Conservation (phyloP, 2,329 filamentous ascomycete genomes). For the Alternaria gaisen region DNA sequence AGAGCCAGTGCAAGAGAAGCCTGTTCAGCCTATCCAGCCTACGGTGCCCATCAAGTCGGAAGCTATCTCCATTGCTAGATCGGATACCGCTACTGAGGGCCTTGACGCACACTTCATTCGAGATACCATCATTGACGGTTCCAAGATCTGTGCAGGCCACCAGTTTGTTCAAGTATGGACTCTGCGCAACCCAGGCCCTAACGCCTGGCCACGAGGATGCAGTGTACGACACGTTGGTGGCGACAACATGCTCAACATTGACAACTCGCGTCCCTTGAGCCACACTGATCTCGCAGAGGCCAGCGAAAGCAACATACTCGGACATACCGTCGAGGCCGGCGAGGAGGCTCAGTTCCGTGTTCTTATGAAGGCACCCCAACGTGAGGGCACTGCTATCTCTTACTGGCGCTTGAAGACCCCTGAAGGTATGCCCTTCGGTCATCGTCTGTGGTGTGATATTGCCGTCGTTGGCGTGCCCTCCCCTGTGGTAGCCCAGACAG, state of each 20-base stretch:
- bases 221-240: conserved; percentile 91
- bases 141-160: conserved; percentile 72
- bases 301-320: conserved; percentile 82
- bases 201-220: conserved; percentile 87
- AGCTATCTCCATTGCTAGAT: conserved; percentile 17
- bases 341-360: conserved; percentile 84
- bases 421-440: conserved; percentile 84
- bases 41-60: conserved; percentile 22
- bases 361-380: conserved; percentile 79
- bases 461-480: conserved; percentile 62
- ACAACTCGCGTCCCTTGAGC: conserved; percentile 80
- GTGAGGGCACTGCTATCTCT: conserved; percentile 82
- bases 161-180: conserved; percentile 92
- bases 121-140: conserved; percentile 83
- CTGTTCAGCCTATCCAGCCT: conserved; percentile 26
- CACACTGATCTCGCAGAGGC: conserved; percentile 79
- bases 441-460: conserved; percentile 95
- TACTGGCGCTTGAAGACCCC: conserved; percentile 94
- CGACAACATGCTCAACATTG: conserved; percentile 94
- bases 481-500: not conserved
- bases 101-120: conserved; percentile 76
- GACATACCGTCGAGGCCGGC: conserved; percentile 73
- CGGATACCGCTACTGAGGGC: conserved; percentile 33
- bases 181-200: conserved; percentile 81
- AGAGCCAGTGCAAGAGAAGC: conserved; percentile 47